Base-by-base conservation (phyloP, 768 basidiomycete genomes). In the Panellus pusillus region DNA sequence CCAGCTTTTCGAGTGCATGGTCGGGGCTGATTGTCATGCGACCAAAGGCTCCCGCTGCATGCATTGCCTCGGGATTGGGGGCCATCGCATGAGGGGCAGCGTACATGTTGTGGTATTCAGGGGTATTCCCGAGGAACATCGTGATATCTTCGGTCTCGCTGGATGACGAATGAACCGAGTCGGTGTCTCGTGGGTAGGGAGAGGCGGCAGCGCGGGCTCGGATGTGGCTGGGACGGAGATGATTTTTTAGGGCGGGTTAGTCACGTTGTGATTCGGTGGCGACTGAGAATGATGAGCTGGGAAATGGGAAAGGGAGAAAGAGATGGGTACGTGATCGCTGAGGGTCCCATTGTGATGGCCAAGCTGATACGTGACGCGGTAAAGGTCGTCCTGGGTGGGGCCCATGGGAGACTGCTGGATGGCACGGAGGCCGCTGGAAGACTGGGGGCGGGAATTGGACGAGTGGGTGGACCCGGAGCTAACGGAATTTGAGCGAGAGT, bases 111-210 rank as follows among this genome's bases (percentile, higher is more conserved):
- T 83, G 77, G 67, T 91, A 90, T 51, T 89, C 87, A 50, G 81
- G 70, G 19, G 78, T 64, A 53, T 76, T 74, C 41, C 75, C 73
- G 52, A 91, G 78, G 71, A 82, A 91, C 84, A 91, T 84, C 61
- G 87, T 77, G 58, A 91, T 78, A 67, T 93, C 91, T 62, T 93
- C 91, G n/a, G 90, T 86, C 73, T 93, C 91, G 72, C 85, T 87
- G 49, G 89, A 91, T 39, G 89, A 91, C 11, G 90, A 91, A 64
- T 92, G 89, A 58, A 91, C 87, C 66, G 86, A 87, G 74, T 91
- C 89, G 12, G 86, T 82, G 65, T 92, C 90, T 57, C 91, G 84
- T 49, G 89, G 87, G 70, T 93, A 93, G 41, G 91, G 91, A 49
- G 90, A 91, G 27, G 90, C 85, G 40, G 85, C 85, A 39, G 80